Percentiles rank a stretch among this genome's conserved stretches.
These are phyloP conservation scores for Stipa capillata DNA, from an alignment of 176 grass and related monocot species.

Conservation along the genomic window DNA sequence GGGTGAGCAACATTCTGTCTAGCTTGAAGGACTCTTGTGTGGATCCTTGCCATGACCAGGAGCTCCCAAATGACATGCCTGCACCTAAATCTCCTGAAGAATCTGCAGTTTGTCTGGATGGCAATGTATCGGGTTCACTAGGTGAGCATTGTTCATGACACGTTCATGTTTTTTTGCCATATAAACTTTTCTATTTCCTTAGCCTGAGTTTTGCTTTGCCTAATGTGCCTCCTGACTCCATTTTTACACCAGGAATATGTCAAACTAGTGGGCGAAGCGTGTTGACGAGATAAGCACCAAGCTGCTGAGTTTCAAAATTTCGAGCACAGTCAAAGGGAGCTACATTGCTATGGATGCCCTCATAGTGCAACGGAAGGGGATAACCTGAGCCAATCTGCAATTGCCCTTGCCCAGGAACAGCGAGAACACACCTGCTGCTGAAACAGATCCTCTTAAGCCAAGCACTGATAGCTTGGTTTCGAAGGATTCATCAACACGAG, in stretches of 20 bases:
- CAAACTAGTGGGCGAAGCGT: neutral
- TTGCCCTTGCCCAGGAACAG: neutral
- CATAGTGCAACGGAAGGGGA: neutral
- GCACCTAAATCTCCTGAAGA: neutral
- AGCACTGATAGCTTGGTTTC: neutral
- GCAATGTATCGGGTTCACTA: neutral
- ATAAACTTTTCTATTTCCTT: neutral
- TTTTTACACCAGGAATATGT: neutral
- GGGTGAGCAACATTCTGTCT: neutral
- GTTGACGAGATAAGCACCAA: slow-evolving; percentile 15
- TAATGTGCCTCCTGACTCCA: neutral
- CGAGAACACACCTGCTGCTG: slow-evolving; percentile 9
- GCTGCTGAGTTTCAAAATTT: slow-evolving; percentile 25
- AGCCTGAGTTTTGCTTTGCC: neutral
- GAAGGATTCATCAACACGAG: neutral
- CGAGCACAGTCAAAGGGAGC: slow-evolving; percentile 15
- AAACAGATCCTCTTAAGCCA: neutral
- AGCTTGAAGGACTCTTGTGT: neutral
- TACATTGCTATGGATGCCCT: neutral
- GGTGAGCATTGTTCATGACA: neutral
- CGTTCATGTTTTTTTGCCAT: neutral
- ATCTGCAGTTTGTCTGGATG: neutral
- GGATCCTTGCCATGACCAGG: slow-evolving; percentile 8
- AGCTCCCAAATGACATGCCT: neutral
- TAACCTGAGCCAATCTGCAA: neutral